Conservation (phyloP, 2,329 filamentous ascomycete genomes). For the Epichloe gansuensis region DNA sequence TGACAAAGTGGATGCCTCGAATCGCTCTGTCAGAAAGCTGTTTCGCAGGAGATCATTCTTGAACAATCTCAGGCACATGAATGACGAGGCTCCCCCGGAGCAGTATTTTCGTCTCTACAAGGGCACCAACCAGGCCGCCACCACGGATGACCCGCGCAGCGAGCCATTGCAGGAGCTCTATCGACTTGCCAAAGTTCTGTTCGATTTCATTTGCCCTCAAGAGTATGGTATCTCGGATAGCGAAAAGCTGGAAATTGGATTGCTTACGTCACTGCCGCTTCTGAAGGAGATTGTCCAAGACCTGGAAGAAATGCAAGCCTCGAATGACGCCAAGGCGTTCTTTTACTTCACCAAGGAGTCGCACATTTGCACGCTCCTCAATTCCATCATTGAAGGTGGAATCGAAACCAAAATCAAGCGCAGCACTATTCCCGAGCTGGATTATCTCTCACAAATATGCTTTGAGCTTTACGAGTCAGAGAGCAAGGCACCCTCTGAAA, state of each 20-base stretch:
- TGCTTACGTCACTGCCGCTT: conserved; percentile 83
- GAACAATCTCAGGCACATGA: conserved; percentile 34
- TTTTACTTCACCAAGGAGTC: conserved; percentile 99
- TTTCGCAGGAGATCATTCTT: conserved; percentile 51
- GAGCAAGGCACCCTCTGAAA: conserved; percentile 43
- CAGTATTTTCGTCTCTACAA: conserved; percentile 87
- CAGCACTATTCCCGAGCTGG: conserved; percentile 88
- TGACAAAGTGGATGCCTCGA: conserved; percentile 28
- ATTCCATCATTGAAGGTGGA: conserved; percentile 94
- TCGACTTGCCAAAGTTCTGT: conserved; percentile 83
- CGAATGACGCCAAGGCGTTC: conserved; percentile 86
- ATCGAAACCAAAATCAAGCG: conserved; percentile 95
- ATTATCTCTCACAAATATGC: conserved; percentile 94
- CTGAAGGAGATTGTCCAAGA: conserved; percentile 96
- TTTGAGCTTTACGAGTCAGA: conserved; percentile 97
- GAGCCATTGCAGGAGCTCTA: conserved; percentile 88
- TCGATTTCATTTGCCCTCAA: conserved; percentile 96
- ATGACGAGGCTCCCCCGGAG: conserved; percentile 44
- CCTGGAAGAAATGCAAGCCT: conserved; percentile 92
- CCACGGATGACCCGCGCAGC: conserved; percentile 72
- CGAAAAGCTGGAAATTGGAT: conserved; percentile 96
- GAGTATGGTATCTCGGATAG: conserved; percentile 93
- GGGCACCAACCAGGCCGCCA: conserved; percentile 51
- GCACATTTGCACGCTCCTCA: conserved; percentile 94
- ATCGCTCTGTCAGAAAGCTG: conserved; percentile 30